These are phyloP conservation scores for Volutella citrinella DNA, from an alignment of 2,329 filamentous ascomycete species.

Conservation along the genomic window DNA sequence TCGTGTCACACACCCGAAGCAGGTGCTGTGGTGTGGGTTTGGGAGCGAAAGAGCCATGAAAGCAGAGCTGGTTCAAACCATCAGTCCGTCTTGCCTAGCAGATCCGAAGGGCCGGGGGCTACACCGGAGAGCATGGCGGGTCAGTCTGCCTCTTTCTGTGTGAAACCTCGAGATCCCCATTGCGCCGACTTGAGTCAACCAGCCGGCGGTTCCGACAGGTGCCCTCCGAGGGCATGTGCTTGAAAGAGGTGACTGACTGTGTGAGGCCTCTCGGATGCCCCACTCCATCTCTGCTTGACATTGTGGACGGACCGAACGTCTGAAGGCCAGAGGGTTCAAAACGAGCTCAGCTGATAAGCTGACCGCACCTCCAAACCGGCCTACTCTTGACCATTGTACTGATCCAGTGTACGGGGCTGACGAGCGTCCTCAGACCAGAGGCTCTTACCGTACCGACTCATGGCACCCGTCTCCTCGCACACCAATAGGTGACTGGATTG, in stretches of 20 bases:
- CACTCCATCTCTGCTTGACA: constrained; percentile 35
- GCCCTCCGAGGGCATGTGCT: constrained; percentile 22
- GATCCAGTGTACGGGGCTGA: constrained; percentile 68
- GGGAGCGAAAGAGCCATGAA: constrained; percentile 31
- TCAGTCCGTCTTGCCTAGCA: constrained; percentile 17
- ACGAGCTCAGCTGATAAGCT: too few species aligned
- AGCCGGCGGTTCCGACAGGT: constrained; percentile 44
- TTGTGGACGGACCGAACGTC: too few species aligned
- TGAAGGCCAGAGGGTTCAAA: too few species aligned
- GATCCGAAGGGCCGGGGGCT: constrained; percentile 42
- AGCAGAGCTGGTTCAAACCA: constrained; percentile 21
- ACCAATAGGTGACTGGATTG: constrained; percentile 56
- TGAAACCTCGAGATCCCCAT: constrained; percentile 41
- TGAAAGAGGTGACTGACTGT: constrained; percentile 47
- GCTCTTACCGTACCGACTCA: constrained; percentile 76
- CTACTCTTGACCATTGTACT: constrained; percentile 49
- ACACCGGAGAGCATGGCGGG: constrained; percentile 34
- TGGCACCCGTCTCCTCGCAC: constrained; percentile 61
- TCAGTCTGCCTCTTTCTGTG: constrained; percentile 44
- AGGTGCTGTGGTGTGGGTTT: constrained; percentile 39
- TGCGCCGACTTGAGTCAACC: constrained; percentile 26
- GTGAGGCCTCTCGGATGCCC: constrained; percentile 45
- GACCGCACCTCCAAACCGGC: constrained; percentile 34
- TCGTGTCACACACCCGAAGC: constrained; percentile 44
- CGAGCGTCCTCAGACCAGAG: constrained; percentile 70